phyloP scores from a whole-genome alignment of 2,329 filamentous ascomycete genomes.

The Talaromyces sp. region DNA sequence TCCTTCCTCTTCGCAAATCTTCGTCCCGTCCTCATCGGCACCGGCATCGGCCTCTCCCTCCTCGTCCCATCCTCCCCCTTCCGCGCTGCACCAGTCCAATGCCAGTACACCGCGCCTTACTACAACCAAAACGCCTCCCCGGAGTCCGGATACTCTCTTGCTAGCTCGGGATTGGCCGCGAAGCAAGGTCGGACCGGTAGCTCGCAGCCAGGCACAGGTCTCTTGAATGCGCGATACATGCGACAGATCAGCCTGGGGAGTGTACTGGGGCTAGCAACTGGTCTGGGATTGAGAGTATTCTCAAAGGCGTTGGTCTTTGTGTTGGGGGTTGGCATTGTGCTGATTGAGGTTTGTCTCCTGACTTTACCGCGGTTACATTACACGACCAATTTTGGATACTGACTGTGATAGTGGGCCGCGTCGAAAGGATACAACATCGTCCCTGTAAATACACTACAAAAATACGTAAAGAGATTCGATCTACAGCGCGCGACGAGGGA shows the following conservation, averaged over 20 bases:
- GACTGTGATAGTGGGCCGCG: constrained; percentile 38
- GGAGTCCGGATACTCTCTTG: constrained; percentile 28
- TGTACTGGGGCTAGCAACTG: constrained; percentile 42
- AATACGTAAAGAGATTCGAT: constrained; percentile 40
- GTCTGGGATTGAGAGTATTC: constrained; percentile 44
- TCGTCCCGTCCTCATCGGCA: constrained; percentile 28
- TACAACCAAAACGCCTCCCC: constrained; percentile 21
- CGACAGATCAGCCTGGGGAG: constrained; percentile 46
- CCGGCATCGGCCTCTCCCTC: constrained; percentile 34
- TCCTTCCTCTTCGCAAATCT: constrained; percentile 13
- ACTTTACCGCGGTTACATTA: no score
- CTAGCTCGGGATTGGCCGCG: constrained; percentile 20
- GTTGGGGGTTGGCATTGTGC: constrained; percentile 43
- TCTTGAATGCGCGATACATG: constrained; percentile 36
- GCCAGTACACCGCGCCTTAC: constrained; percentile 33
- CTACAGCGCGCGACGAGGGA: constrained; percentile 36
- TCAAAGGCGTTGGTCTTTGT: constrained; percentile 43
- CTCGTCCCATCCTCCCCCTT: constrained; percentile 35
- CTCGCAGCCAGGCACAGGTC: constrained; percentile 17
- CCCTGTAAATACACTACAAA: constrained; percentile 40
- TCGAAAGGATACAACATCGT: constrained; percentile 47
- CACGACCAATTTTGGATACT: no score
- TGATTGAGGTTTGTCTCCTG: constrained; percentile 37
- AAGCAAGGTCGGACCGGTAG: constrained; percentile 27
- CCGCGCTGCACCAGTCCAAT: constrained; percentile 34